These are phyloP conservation scores for Neltuma alba DNA, from an alignment of 306 rosid species.

Conservation along the genomic window DNA sequence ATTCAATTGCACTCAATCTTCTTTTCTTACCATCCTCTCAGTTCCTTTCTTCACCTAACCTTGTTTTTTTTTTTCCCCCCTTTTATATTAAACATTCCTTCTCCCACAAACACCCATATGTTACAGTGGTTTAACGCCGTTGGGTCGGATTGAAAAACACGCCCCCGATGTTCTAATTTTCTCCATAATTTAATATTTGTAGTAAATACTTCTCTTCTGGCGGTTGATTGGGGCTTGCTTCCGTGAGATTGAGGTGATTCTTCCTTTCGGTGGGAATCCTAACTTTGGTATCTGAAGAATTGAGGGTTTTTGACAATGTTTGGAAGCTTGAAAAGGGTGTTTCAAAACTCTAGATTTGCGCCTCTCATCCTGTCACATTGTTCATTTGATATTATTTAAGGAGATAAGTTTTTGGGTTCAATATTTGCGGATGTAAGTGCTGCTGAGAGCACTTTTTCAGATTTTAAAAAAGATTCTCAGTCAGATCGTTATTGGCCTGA, in stretches of 20 bases:
- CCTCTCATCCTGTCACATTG: constrained; percentile 42
- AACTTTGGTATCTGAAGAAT: constrained; percentile 20
- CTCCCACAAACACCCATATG: constrained; percentile 13
- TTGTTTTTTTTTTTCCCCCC: constrained; percentile 6
- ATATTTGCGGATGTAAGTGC: constrained; percentile 23
- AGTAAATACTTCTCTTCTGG: constrained; percentile 27
- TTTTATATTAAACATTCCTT: not conserved
- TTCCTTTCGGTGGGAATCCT: constrained; percentile 10
- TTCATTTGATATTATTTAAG: constrained; percentile 30
- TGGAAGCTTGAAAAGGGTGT: constrained; percentile 42
- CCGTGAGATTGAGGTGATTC: constrained; percentile 32
- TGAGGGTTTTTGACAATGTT: constrained; percentile 24
- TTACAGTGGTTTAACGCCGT: constrained; percentile 27
- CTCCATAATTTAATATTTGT: constrained; percentile 31
- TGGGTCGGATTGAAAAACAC: constrained; percentile 32
- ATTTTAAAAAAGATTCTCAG: constrained; percentile 28
- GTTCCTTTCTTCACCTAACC: constrained; percentile 51
- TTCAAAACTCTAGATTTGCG: constrained; percentile 33
- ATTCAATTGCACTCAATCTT: constrained; percentile 39
- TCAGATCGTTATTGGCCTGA: constrained; percentile 31
- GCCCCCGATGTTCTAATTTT: not conserved
- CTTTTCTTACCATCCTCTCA: constrained; percentile 20
- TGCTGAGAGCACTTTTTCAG: constrained; percentile 33
- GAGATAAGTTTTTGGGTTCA: constrained; percentile 23
- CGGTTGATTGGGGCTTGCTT: constrained; percentile 36